Evolutionary conservation across 805 yeast species (phyloP).

Genomic region (Nakazawaea sp.): DNA sequence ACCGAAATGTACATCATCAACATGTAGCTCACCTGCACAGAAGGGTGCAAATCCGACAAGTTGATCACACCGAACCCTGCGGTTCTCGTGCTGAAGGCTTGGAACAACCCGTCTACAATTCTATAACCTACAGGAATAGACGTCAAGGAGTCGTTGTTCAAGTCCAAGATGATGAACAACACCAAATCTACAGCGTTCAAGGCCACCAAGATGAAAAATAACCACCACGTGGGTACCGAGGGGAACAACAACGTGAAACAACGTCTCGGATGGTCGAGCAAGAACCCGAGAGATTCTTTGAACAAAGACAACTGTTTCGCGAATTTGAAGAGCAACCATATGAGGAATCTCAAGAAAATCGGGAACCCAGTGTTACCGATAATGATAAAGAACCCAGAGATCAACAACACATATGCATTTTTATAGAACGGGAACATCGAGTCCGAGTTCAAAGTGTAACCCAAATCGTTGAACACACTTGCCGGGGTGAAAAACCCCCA

Average conservation of each 20-base stretch:
- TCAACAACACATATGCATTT: conserved; percentile 58
- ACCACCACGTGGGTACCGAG: conserved; percentile 93
- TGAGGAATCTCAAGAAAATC: conserved; percentile 65
- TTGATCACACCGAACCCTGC: conserved; percentile 82
- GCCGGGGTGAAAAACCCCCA: conserved; percentile 86
- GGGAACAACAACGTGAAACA: conserved; percentile 93
- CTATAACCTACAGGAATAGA: conserved; percentile 59
- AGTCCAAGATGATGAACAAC: conserved; percentile 73
- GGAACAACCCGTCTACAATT: conserved; percentile 78
- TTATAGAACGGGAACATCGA: conserved; percentile 66
- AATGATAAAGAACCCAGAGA: conserved; percentile 64
- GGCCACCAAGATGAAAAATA: conserved; percentile 62
- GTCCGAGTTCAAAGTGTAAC: conserved; percentile 73
- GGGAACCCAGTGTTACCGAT: conserved; percentile 97
- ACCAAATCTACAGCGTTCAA: conserved; percentile 76
- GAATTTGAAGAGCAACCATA: conserved; percentile 70
- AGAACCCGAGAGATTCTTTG: conserved; percentile 75
- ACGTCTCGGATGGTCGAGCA: conserved; percentile 94
- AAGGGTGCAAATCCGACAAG: conserved; percentile 70
- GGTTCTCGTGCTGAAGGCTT: conserved; percentile 88
- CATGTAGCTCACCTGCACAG: conserved; percentile 88
- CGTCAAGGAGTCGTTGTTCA: conserved; percentile 43
- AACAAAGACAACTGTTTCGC: conserved; percentile 57
- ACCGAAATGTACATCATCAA: conserved; percentile 98
- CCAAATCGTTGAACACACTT: conserved; percentile 81